Base-by-base conservation (phyloP, 768 basidiomycete species). In the Naganishia kalamii region DNA sequence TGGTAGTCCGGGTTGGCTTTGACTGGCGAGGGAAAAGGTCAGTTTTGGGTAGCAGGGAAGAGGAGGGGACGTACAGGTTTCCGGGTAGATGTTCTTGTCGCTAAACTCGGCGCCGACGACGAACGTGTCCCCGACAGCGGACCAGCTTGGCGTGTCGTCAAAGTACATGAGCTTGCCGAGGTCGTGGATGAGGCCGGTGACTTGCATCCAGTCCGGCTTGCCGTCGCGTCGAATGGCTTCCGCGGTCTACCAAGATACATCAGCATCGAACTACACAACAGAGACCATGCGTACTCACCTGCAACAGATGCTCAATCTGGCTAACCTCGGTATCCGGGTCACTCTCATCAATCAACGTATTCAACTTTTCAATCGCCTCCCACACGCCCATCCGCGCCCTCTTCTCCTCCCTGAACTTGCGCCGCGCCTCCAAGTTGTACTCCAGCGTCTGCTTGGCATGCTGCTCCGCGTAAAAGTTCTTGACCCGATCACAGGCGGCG, bases 261-360 rank as follows among this genome's bases (percentile, higher is more conserved):
- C 11, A 21, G 23, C 6, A 21, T 8, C 13, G 6, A 47, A 21
- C 46, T 47, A 8, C 8, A 21, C 13, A 19, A 47, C 46, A 7
- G 46, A 47, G 8, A 8, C 11, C 8, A n/a, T 21, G 46, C 11
- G 46, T 10, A 19, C 51, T 52, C 29, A 52, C 51, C 74, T 93
- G 92, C 0, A 93, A 82, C 3, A 93, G 82, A 74, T 94, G 92
- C 70, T 92, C 89, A 33, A 94, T 92, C 79, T 94, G 91, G 37
- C 89, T 70, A 12, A 73, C 70, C 8, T 67, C 68, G 3, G 78
- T 79, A 69, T 79, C 92, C 60, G 92, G 92, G 78, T 94, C 92
- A 8, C 89, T 90, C 68, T 92, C 90, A 75, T 93, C 90, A 63
- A 92, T 83, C 46, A 93, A 82, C 1, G 88, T 91, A 73, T 92